phyloP scores from a whole-genome alignment of 2,329 filamentous ascomycete species.

The Pseudogymnoascus sp. region DNA sequence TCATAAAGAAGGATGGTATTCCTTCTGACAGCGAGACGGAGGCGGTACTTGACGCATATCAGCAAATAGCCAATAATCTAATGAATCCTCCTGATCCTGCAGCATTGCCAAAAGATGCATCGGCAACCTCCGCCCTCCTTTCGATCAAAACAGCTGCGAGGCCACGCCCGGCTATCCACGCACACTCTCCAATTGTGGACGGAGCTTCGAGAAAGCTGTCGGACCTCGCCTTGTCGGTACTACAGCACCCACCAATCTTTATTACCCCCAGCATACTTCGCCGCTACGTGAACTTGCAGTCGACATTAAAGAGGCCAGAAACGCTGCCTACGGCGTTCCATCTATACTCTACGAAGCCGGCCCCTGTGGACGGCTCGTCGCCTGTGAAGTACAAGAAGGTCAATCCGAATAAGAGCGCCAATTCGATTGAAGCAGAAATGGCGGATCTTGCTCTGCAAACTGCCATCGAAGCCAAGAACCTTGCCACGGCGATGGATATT shows the following conservation, averaged over 20 bases:
- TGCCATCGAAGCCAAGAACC: conserved; percentile 70
- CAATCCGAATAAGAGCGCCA: conserved; percentile 60
- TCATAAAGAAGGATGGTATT: conserved; percentile 17
- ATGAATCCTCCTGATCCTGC: conserved; percentile 15
- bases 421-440: conserved; percentile 62
- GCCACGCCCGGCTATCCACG: conserved; percentile 11
- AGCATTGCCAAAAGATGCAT: conserved; percentile 14
- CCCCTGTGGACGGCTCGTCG: conserved; percentile 52
- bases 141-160: conserved; percentile 29
- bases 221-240: conserved; percentile 56
- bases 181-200: conserved; percentile 14
- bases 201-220: conserved; percentile 42
- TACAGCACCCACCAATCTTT: conserved; percentile 68
- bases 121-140: conserved; percentile 47
- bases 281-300: conserved; percentile 69
- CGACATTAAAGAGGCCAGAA: conserved; percentile 61
- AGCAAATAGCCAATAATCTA: conserved; percentile 19
- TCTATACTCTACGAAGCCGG: conserved; percentile 76
- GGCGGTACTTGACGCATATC: conserved; percentile 18
- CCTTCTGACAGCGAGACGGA: conserved; percentile 20
- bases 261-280: conserved; percentile 66
- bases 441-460: conserved; percentile 68
- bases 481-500: conserved; percentile 68
- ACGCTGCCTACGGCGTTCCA: conserved; percentile 72
- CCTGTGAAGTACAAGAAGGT: conserved; percentile 51